Evolutionary conservation across 169 alveolate species (phyloP), one percentile per base, ranked within the genome.

Genomic region (Plasmodium malariae): DNA sequence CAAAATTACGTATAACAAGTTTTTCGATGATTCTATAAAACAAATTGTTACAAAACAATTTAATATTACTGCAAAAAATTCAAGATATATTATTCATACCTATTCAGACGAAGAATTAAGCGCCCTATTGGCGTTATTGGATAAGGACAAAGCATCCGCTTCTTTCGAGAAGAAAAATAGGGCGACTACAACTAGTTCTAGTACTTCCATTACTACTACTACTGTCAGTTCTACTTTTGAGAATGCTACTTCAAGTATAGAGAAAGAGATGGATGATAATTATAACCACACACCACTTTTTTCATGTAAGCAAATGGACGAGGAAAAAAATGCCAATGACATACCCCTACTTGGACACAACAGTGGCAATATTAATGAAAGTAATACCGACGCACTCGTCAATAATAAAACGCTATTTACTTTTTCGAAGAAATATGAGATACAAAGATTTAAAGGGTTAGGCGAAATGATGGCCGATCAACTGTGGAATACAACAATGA

Each of bases 401-500:
- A 62, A 34, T n/a, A 51, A 65, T 62, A 63, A 43, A 51, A 36
- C 62, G 12, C 14, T 68, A 54, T 85, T 85, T 55, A 85, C 60
- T 9, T 37, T 70, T 73, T 85, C 78, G 36, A 87, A 87, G 45
- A 74, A 83, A 26, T 60, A 89, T 24, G 83, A 86, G 28, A 89
- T 95, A 28, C 97, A 95, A 87, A 71, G 97, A 26, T 95, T 93
- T 74, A 95, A 95, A 70, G 97, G 97, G 26, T 92, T 95, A 24
- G 97, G 97, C 11, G 97, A 95, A 87, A 95, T 95, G 97, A 95
- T 89, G 95, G 95, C 97, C 0, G 92, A 92, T 87, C 97, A 95
- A 70, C 86, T 95, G 48, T 93, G 97, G 97, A 89, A 78, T 36
- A 95, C 97, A 14, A 94, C 97, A 9, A 95, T 95, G 97, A 92